Evolutionary conservation across 345 rosid species (phyloP).

Genomic region (Arabis hirsuta): DNA sequence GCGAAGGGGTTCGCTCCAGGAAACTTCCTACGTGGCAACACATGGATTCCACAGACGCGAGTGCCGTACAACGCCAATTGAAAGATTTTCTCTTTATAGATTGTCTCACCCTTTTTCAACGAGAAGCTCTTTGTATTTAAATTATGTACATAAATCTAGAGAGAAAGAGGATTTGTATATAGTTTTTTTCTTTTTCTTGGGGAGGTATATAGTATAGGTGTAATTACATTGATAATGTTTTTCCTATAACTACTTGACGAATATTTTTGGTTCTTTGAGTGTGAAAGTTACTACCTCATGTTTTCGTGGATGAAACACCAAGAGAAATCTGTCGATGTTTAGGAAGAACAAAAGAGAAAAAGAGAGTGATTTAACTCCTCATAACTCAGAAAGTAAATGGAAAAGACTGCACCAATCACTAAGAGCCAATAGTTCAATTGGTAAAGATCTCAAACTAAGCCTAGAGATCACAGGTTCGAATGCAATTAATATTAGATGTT

Average conservation of each 20-base stretch:
- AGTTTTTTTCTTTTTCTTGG: neutral
- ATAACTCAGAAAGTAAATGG: no score
- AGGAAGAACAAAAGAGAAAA: no score
- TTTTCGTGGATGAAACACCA: no score
- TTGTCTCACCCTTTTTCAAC: neutral
- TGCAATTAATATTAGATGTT: no score
- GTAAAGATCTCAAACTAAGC: no score
- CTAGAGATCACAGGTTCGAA: no score
- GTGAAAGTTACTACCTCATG: no score
- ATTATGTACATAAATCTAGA: slow-evolving; percentile 12
- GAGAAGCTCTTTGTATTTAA: neutral
- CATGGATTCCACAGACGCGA: slow-evolving; percentile 54
- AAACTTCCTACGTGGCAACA: slow-evolving; percentile 49
- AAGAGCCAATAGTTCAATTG: no score
- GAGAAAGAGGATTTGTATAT: slow-evolving; percentile 7
- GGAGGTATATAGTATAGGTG: slow-evolving; percentile 6
- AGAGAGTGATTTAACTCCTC: no score
- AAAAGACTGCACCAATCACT: no score
- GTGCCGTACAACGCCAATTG: slow-evolving; percentile 51
- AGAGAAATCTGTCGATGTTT: no score
- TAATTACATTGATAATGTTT: neutral
- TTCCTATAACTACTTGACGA: neutral
- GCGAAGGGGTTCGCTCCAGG: slow-evolving; percentile 45
- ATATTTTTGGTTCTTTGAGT: no score
- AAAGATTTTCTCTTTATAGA: neutral